phyloP scores from a whole-genome alignment of 2,329 filamentous ascomycete genomes.

The Domatiomyces catenatus region DNA sequence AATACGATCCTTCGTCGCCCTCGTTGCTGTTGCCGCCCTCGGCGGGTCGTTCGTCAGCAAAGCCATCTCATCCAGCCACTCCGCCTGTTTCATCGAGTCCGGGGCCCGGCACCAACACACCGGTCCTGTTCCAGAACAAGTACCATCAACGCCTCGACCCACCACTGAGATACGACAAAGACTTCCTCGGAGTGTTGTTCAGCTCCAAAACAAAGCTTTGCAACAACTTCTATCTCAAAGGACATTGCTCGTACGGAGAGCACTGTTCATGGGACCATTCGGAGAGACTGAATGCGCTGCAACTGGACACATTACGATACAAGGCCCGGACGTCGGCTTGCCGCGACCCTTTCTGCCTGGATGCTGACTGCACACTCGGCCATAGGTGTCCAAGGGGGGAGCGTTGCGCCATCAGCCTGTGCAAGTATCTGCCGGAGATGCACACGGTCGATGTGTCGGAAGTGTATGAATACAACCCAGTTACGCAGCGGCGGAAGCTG shows the following conservation, averaged over 20 bases:
- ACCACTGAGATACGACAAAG: slow-evolving; percentile 29
- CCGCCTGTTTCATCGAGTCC: slow-evolving; percentile 4
- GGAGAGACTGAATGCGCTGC: slow-evolving; percentile 5
- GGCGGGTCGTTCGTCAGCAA: slow-evolving; percentile 13
- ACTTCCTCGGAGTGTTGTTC: slow-evolving; percentile 29
- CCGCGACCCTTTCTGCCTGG: slow-evolving; percentile 9
- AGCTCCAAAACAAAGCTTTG: slow-evolving; percentile 47
- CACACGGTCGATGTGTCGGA: slow-evolving; percentile 10
- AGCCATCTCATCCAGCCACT: slow-evolving; percentile 21
- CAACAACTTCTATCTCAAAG: slow-evolving; percentile 44
- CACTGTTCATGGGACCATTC: slow-evolving; percentile 12
- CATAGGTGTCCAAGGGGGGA: slow-evolving; percentile 11
- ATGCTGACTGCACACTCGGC: slow-evolving; percentile 10
- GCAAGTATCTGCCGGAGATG: slow-evolving; percentile 13
- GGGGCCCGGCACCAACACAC: background rate
- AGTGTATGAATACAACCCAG: slow-evolving; percentile 8
- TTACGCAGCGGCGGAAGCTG: slow-evolving; percentile 5
- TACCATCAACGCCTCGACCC: slow-evolving; percentile 43
- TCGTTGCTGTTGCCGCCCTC: slow-evolving; percentile 1
- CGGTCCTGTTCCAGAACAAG: slow-evolving; percentile 20
- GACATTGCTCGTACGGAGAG: slow-evolving; percentile 33
- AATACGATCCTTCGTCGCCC: slow-evolving; percentile 11
- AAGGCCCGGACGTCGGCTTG: slow-evolving; percentile 14
- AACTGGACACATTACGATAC: slow-evolving; percentile 12
- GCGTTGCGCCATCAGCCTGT: slow-evolving; percentile 5